Evolutionary conservation across 345 rosid genomes (phyloP), one percentile per base, ranked within the genome.

Genomic region (Garcia nutans): DNA sequence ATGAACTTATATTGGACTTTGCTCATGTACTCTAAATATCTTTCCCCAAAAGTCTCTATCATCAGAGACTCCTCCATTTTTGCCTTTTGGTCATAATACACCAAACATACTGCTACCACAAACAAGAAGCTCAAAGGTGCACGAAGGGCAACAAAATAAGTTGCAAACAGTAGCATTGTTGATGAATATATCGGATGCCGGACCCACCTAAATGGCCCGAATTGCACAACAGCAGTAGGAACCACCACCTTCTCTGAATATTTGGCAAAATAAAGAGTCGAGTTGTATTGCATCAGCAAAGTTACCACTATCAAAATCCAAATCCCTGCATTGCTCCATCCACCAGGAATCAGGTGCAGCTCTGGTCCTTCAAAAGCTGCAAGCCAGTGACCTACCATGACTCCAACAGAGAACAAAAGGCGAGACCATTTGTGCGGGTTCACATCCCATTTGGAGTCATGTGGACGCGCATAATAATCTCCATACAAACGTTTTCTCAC

Each of bases 321-420:
- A 73, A 94, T 80, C 75, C 89, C 92, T 31, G 83, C 78, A 82
- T 88, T 91, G 77, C 79, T 82, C 93, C 90, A 90, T 65, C 93
- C 90, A 26, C 97, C 92, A 0, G 92, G 85, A 74, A 91, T 75
- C 24, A 75, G 88, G 60, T 94, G 98, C 74, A 94, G 85, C 81
- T 92, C 97, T 1, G 91, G 97, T 58, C 91, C 97, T 88, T 95
- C 96, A 67, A 92, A 90, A 59, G 97, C 94, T 2, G 96, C 97
- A 79, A 93, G 80, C 94, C 97, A 92, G 66, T 92, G 98, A 37
- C 91, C 88, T 76, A 82, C 80, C 89, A 83, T 76, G 69, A 90
- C 76, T 6, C 93, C 89, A 70, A 82, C 85, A 76, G 88, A 88
- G 82, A 91, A 91, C 78, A 90, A 77, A 74, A 85, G 50, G 59